Base-by-base conservation (phyloP, 345 rosid genomes). In the Leavenworthia alabamica region DNA sequence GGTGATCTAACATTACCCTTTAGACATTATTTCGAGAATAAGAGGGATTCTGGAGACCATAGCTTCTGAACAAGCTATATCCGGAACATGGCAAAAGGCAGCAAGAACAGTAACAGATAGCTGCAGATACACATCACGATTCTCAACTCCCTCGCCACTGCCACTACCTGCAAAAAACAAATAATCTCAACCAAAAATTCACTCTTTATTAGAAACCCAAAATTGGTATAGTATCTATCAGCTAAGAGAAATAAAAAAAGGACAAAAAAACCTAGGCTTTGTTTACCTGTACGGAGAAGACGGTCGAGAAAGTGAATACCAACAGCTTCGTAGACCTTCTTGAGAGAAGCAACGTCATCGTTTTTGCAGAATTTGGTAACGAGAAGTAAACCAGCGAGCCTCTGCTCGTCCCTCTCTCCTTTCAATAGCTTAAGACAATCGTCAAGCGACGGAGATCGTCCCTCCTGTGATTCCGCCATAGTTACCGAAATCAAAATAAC, bases 381-480 rank as follows among this genome's bases (percentile, higher is more conserved):
- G 26, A 91, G 71, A 44, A 91, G 85, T 7, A 91, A 62, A 47
- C 96, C 96, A 12, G 96, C 96, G 10, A 92, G 90, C 31, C 86
- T 85, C 52, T 89, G 95, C 85, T 92, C 97, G 76, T 92, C 98
- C 46, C 93, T 78, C 70, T 83, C 89, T 39, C 96, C 97, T 70
- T 64, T 85, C 55, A 92, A 39, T 10, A 89, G 77, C 81, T 72
- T 86, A 75, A 92, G 80, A 81, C 90, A 85, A 70, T 89, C 88
- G 0, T 82, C 88, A 2, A 92, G 80, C 4, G 93, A 76, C 6
- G 82, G 77, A 46, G 95, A 73, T 19, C 44, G 73, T 15, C 47
- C 44, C 29, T 39, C 66, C 26, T 39, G 51, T 23, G 51, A 39
- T 8, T 75, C 80, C 81, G 75, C 60, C 75, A 71, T 71, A 14